Conservation (phyloP, 345 rosid genomes). For the Brassica incana region DNA sequence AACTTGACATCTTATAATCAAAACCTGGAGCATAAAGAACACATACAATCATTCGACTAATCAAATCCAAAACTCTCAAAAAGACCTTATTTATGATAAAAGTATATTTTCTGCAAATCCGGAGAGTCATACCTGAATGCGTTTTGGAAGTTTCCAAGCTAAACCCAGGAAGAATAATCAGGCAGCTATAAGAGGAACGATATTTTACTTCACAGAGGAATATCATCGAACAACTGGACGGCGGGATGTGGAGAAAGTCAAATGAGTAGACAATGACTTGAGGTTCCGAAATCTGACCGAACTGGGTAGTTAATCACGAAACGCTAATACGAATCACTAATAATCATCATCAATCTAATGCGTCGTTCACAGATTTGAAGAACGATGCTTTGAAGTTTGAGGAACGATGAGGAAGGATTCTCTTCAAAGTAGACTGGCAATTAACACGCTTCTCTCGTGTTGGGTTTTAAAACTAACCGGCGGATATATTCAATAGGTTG, state of each 20-base stretch:
- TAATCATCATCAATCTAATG: not conserved
- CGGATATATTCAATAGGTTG: not conserved
- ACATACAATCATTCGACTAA: constrained; percentile 1
- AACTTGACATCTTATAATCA: not conserved
- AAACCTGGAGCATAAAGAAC: constrained; percentile 16
- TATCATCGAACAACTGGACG: constrained; percentile 34
- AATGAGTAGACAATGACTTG: not conserved
- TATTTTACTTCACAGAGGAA: constrained; percentile 28
- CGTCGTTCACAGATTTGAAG: not conserved
- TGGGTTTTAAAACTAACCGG: constrained; percentile 9
- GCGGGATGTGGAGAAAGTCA: not conserved
- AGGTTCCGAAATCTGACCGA: not conserved
- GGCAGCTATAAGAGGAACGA: not conserved
- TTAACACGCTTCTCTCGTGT: not conserved
- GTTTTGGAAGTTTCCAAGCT: not conserved
- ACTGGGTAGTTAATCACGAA: not conserved
- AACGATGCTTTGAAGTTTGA: not conserved
- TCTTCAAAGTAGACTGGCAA: constrained; percentile 1
- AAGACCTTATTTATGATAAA: not conserved
- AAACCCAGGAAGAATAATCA: constrained; percentile 9
- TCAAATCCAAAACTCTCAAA: not conserved
- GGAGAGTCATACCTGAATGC: constrained; percentile 25
- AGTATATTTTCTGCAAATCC: not conserved
- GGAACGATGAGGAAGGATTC: not conserved
- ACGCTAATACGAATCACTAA: not conserved